These are phyloP conservation scores for Colletotrichum echinochloae DNA, from an alignment of 2,329 filamentous ascomycete genomes.

Conservation along the genomic window DNA sequence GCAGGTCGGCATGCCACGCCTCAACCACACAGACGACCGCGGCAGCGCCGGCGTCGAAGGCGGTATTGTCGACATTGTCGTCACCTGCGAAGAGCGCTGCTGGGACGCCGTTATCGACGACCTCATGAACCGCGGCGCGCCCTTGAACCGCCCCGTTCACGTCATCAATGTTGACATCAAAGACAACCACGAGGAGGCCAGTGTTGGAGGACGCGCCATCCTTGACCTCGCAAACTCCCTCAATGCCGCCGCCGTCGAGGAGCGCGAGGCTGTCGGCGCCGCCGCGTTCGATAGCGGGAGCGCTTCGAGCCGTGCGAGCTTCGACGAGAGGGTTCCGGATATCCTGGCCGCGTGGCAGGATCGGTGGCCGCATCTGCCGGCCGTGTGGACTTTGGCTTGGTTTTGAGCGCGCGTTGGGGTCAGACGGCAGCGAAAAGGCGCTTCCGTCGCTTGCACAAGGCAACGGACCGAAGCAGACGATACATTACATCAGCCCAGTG, in stretches of 20 bases:
- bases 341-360: slow-evolving; percentile 95
- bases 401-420: slow-evolving; percentile 65
- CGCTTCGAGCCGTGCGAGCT: slow-evolving; percentile 76
- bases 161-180: slow-evolving; percentile 99
- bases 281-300: slow-evolving; percentile 77
- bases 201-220: slow-evolving; percentile 90
- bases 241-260: slow-evolving; percentile 83
- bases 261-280: slow-evolving; percentile 74
- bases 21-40: slow-evolving; percentile 80
- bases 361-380: slow-evolving; percentile 89
- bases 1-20: slow-evolving; percentile 85
- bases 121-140: slow-evolving; percentile 84
- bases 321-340: slow-evolving; percentile 94
- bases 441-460: too few species aligned
- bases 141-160: slow-evolving; percentile 92
- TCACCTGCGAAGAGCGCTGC: slow-evolving; percentile 97
- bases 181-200: slow-evolving; percentile 97
- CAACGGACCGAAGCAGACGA: background rate
- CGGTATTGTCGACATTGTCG: slow-evolving; percentile 91
- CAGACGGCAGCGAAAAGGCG: background rate
- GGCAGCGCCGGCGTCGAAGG: slow-evolving; percentile 86
- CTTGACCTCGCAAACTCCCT: slow-evolving; percentile 88
- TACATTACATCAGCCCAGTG: background rate
- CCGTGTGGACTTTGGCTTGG: slow-evolving; percentile 95
- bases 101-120: slow-evolving; percentile 99